Base-by-base conservation (phyloP, 1,284 basidiomycete genomes). In the Pascua sp. region DNA sequence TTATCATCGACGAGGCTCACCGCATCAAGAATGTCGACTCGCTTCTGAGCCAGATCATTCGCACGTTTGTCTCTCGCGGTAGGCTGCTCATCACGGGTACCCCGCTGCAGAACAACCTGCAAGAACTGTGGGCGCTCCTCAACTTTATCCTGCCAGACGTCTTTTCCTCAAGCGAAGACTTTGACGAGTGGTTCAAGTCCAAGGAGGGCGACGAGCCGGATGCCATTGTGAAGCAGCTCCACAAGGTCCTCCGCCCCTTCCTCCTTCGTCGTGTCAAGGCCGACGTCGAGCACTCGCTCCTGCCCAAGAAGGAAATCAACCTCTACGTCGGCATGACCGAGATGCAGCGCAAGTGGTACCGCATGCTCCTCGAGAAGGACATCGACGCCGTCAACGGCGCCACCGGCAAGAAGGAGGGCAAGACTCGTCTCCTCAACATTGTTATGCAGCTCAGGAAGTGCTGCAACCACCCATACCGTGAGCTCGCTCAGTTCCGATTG, bases 11-110 rank as follows among this genome's bases (percentile, higher is more conserved):
- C 79, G 96, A 99, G 79, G 96, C 95, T 0, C 96, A 98, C 72
- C 89, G 95, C 42, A 98, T 99, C 84, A 98, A 98, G 82, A 98
- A 98, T 69, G 93, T 95, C 68, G 92, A 98, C 74, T 97, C 92
- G 37, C 89, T 98, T 68, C 84, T 99, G 11, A 89, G 88, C 15
- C 92, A 98, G 78, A 97, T 98, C 69, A 93, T 98, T 53, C 86
- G 95, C 60, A 82, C 89, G 4, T 98, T 98, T 78, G 85, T 85
- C 66, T 90, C 88, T 47, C 85, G 95, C 44, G 91, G 91, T 1
- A 82, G 96, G 40, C 80, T 98, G 56, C 82, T 99, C 53, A 98
- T 99, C 70, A 98, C 95, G 1, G 96, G 95, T 40, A 98, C 95
- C 13, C 96, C 95, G 1, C 81, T 98, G 48, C 96, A 97, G 78